These are phyloP conservation scores for fission yeast (Schizosaccharomyces pombe) DNA, from an alignment of 805 yeast genomes.

Conservation along the genomic window DNA sequence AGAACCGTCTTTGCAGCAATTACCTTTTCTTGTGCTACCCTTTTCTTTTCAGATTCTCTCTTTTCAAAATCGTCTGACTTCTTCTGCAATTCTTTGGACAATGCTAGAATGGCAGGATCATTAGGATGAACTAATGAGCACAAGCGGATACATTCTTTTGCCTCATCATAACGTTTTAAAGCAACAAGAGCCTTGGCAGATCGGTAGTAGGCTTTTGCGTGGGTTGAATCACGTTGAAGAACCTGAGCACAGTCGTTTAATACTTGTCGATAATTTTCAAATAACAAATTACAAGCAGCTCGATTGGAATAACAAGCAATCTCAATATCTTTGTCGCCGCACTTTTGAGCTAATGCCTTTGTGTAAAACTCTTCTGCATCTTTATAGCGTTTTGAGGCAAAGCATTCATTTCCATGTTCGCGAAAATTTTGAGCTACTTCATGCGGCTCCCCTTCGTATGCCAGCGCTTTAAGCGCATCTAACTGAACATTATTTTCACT, in stretches of 20 bases:
- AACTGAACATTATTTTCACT: conserved; percentile 42
- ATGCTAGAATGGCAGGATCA: not conserved
- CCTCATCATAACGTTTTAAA: conserved; percentile 15
- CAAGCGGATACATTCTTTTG: not conserved
- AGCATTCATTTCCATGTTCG: conserved; percentile 79
- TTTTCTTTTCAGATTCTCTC: not conserved
- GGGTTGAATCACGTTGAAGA: conserved; percentile 37
- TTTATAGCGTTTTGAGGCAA: conserved; percentile 41
- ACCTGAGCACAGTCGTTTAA: conserved; percentile 67
- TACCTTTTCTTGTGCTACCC: not conserved
- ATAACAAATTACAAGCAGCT: conserved; percentile 76
- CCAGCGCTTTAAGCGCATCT: conserved; percentile 77
- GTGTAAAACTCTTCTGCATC: conserved; percentile 61
- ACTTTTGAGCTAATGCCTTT: conserved; percentile 51
- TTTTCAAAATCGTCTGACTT: not conserved
- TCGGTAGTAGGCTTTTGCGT: conserved; percentile 65
- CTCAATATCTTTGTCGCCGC: conserved; percentile 16
- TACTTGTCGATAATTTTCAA: conserved; percentile 64
- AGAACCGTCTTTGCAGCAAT: not conserved
- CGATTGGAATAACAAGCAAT: conserved; percentile 47
- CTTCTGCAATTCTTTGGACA: not conserved
- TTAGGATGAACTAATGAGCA: not conserved
- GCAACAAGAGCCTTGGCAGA: conserved; percentile 60
- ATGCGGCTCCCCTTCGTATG: conserved; percentile 86
- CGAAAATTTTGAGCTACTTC: conserved; percentile 79